A percentile compares a stretch with the other conserved stretches of the same genome.
phyloP scores from a whole-genome alignment of 176 grass and related monocot species.

The Avena atlantica region DNA sequence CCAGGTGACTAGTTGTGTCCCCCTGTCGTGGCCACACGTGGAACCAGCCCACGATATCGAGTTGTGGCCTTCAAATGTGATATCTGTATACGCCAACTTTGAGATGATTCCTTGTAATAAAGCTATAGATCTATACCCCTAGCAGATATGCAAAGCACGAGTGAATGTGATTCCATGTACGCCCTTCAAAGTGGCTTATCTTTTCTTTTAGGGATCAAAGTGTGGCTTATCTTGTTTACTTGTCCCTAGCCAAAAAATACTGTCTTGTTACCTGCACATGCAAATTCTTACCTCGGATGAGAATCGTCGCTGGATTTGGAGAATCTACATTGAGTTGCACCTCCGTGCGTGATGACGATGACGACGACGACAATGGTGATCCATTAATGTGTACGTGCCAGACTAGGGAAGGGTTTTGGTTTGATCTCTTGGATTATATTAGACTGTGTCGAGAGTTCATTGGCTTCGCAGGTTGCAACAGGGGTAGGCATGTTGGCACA shows the following conservation, averaged over 20 bases:
- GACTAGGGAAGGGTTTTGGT: neutral
- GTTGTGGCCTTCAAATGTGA: neutral
- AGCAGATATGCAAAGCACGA: constrained; percentile 17
- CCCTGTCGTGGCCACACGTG: neutral
- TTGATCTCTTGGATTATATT: neutral
- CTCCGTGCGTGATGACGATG: too few relatives aligned
- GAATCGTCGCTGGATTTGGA: neutral
- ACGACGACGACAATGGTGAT: neutral
- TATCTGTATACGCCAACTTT: neutral
- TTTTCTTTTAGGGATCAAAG: neutral
- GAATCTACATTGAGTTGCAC: neutral
- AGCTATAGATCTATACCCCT: constrained; percentile 34
- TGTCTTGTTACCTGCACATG: neutral
- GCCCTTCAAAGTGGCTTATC: constrained; percentile 37
- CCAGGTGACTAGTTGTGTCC: neutral
- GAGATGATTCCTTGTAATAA: constrained; percentile 42
- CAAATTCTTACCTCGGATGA: neutral
- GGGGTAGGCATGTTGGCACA: constrained; percentile 1
- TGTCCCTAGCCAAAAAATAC: neutral
- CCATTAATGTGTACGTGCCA: neutral
- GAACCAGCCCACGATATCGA: neutral
- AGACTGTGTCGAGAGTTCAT: neutral
- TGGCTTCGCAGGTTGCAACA: neutral
- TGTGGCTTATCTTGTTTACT: constrained; percentile 20
- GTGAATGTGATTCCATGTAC: constrained; percentile 41